phyloP scores from a whole-genome alignment of 1,284 basidiomycete species.

The Sanghuangporus baumii region DNA sequence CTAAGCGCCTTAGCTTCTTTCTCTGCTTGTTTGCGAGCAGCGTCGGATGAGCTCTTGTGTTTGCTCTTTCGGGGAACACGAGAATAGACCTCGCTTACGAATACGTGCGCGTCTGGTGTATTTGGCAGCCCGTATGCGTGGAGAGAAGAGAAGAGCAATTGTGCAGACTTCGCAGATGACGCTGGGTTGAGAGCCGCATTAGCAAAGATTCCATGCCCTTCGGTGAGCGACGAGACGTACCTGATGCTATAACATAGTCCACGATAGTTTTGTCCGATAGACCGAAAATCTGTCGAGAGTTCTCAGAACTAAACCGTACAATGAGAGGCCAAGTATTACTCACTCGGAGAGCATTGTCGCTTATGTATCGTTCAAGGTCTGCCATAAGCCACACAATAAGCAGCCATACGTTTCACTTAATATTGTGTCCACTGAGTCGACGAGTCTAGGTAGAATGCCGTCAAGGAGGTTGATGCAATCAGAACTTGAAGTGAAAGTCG shows the following conservation, averaged over 20 bases:
- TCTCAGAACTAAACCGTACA: not conserved
- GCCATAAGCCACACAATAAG: conserved; percentile 24
- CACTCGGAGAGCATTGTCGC: conserved; percentile 80
- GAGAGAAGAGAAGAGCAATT: conserved; percentile 72
- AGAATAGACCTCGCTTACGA: conserved; percentile 72
- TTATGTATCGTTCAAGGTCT: conserved; percentile 73
- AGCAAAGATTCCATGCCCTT: not conserved
- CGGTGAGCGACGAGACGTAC: conserved; percentile 37
- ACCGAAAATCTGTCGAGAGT: conserved; percentile 60
- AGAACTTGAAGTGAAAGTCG: not conserved
- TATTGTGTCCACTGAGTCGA: not conserved
- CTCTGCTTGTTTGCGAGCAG: conserved; percentile 55
- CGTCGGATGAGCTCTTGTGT: conserved; percentile 52
- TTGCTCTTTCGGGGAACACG: conserved; percentile 72
- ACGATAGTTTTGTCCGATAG: conserved; percentile 78
- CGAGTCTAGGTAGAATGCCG: not conserved
- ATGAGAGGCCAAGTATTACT: conserved; percentile 26
- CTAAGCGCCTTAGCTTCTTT: conserved; percentile 68
- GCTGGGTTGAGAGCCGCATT: conserved; percentile 40
- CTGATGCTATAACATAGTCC: conserved; percentile 82
- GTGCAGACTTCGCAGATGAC: conserved; percentile 74
- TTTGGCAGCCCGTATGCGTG: conserved; percentile 76
- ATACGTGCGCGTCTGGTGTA: conserved; percentile 72
- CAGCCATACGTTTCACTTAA: not conserved
- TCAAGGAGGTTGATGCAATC: not conserved